These are phyloP conservation scores for Suillus placidus DNA, from an alignment of 768 basidiomycete genomes.

Conservation along the genomic window DNA sequence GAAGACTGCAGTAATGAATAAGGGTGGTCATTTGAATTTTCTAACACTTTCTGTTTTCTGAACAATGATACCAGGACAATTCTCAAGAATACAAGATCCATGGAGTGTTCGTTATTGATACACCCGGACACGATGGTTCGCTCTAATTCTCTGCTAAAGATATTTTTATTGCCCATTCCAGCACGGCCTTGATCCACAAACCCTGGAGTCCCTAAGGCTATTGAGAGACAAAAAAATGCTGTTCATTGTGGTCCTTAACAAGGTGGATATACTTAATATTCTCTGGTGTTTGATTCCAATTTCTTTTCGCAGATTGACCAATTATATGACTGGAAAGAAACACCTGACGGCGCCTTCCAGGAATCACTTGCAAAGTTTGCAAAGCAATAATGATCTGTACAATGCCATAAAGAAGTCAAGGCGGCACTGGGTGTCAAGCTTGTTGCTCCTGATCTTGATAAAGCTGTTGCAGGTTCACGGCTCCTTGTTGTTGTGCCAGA, in stretches of 20 bases:
- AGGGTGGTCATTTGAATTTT: conserved; percentile 42
- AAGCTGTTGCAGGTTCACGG: conserved; percentile 96
- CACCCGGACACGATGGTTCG: conserved; percentile 96
- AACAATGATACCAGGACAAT: conserved; percentile 55
- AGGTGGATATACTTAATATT: conserved; percentile 47
- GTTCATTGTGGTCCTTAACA: conserved; percentile 98
- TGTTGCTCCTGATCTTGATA: conserved; percentile 92
- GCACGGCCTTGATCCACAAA: conserved; percentile 99
- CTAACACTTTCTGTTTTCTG: conserved; percentile 9
- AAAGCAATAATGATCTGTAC: conserved; percentile 75
- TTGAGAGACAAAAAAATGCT: conserved; percentile 94
- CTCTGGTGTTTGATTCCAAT: conserved; percentile 9
- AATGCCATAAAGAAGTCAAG: conserved; percentile 94
- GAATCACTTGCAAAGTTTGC: conserved; percentile 88
- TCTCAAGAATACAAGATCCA: conserved; percentile 94
- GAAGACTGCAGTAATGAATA: conserved; percentile 92
- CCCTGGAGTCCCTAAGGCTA: conserved; percentile 91
- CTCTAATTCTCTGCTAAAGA: conserved; percentile 7
- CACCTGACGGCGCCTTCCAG: conserved; percentile 89
- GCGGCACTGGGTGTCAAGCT: conserved; percentile 97
- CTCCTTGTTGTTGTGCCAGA: conserved; percentile 92
- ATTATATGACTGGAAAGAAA: conserved; percentile 92
- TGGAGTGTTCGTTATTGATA: conserved; percentile 94
- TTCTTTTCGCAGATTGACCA: conserved; percentile 79
- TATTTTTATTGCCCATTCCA: conserved; percentile 30